A percentile compares a stretch with the other conserved stretches of the same genome.
Conservation (phyloP, 2,329 filamentous ascomycete genomes). For the Microthyrium microscopicum region DNA sequence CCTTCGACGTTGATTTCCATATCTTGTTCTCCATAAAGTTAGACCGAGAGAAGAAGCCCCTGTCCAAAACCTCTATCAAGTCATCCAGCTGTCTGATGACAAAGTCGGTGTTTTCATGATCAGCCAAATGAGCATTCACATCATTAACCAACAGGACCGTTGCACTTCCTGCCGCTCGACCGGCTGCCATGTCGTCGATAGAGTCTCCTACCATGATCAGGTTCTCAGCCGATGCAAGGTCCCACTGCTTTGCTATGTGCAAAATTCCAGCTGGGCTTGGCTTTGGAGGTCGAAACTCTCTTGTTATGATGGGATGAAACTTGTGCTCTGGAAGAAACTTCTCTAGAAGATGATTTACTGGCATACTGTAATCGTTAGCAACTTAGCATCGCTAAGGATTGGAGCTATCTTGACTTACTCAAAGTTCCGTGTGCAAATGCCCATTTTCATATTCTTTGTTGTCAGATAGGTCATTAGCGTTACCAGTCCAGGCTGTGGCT, state of each 20-base stretch:
- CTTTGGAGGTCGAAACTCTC: slow-evolving; percentile 71
- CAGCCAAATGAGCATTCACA: slow-evolving; percentile 53
- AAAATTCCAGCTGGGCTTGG: slow-evolving; percentile 76
- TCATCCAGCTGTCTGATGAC: slow-evolving; percentile 59
- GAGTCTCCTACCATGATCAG: slow-evolving; percentile 44
- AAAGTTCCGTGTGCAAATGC: slow-evolving; percentile 89
- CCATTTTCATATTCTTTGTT: slow-evolving; percentile 48
- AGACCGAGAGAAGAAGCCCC: slow-evolving; percentile 57
- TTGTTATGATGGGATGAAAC: slow-evolving; percentile 68
- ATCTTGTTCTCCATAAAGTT: too few species aligned
- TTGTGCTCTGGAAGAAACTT: slow-evolving; percentile 53
- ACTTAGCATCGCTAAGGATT: background rate
- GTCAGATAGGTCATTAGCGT: slow-evolving; percentile 73
- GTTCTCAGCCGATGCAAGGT: slow-evolving; percentile 23
- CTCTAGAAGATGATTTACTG: slow-evolving; percentile 55
- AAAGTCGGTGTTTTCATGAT: slow-evolving; percentile 62
- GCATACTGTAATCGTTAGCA: slow-evolving; percentile 25
- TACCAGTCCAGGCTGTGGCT: slow-evolving; percentile 64
- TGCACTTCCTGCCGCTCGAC: slow-evolving; percentile 64
- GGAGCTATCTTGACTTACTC: slow-evolving; percentile 32
- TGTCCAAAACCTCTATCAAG: slow-evolving; percentile 55
- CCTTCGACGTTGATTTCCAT: too few species aligned
- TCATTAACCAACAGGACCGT: slow-evolving; percentile 80
- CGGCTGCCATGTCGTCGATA: slow-evolving; percentile 85
- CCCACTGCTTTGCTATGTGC: slow-evolving; percentile 69